Conservation (phyloP, 768 basidiomycete species). For the Agrocybe praecox region DNA sequence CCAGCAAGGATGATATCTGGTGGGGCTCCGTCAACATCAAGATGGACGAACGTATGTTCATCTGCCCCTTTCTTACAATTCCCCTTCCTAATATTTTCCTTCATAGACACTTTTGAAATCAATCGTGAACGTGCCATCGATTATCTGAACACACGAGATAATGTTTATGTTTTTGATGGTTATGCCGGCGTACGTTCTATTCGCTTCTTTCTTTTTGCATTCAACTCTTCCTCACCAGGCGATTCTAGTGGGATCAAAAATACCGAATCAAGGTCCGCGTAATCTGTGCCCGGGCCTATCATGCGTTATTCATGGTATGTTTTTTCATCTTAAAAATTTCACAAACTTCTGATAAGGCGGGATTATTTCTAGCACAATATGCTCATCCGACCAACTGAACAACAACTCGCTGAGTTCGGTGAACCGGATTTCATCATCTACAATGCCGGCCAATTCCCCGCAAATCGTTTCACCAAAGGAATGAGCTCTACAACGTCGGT, state of each 20-base stretch:
- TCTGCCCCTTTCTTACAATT: conserved; percentile 1
- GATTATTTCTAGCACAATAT: conserved; percentile 80
- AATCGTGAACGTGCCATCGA: conserved; percentile 99
- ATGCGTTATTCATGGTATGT: conserved; percentile 96
- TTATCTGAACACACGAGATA: conserved; percentile 97
- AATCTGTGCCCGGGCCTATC: conserved; percentile 97
- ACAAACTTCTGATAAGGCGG: conserved; percentile 15
- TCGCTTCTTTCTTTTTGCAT: conserved; percentile 6
- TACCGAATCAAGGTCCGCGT: conserved; percentile 99
- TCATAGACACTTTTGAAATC: conserved; percentile 95
- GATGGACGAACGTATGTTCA: conserved; percentile 86
- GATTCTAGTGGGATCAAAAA: conserved; percentile 88
- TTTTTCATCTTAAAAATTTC: conserved; percentile 16
- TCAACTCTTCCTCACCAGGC: conserved; percentile 8
- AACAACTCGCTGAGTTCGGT: conserved; percentile 92
- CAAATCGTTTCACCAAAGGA: conserved; percentile 99
- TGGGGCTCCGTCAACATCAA: conserved; percentile 99
- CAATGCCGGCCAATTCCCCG: conserved; percentile 99
- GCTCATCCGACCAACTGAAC: conserved; percentile 96
- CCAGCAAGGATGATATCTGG: conserved; percentile 96
- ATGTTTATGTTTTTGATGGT: conserved; percentile 98
- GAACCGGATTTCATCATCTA: conserved; percentile 99
- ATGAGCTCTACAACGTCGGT: conserved; percentile 99
- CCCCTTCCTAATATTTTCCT: neutral
- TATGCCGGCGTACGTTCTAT: conserved; percentile 72